Percentiles rank a stretch among this genome's conserved stretches.
phyloP scores from a whole-genome alignment of 2,329 filamentous ascomycete genomes.

The Aspergillus pseudoviridinutans region DNA sequence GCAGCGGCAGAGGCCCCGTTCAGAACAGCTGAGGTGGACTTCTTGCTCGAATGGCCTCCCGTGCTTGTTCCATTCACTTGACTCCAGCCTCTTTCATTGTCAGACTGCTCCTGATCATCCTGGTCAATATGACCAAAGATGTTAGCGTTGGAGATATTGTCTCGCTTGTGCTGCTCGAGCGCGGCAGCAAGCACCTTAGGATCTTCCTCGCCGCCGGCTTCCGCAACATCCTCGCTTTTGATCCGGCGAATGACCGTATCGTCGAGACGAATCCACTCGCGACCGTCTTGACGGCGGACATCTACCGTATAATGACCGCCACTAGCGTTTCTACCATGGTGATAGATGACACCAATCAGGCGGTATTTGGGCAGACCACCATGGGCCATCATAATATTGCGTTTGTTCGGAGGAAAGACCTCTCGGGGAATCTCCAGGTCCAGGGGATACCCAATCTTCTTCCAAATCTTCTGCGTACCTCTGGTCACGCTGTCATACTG shows the following conservation, averaged over 20 bases:
- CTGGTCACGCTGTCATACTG: slow-evolving; percentile 80
- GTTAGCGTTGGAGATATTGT: slow-evolving; percentile 55
- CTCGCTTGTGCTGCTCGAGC: slow-evolving; percentile 62
- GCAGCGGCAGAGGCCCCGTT: slow-evolving; percentile 59
- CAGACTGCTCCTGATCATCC: slow-evolving; percentile 64
- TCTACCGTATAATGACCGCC: slow-evolving; percentile 98
- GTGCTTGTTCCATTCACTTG: slow-evolving; percentile 66
- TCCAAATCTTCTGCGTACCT: slow-evolving; percentile 96
- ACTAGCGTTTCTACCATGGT: slow-evolving; percentile 94
- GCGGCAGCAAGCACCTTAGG: slow-evolving; percentile 63
- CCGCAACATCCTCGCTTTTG: slow-evolving; percentile 81
- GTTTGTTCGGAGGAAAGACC: slow-evolving; percentile 73
- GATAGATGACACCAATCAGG: slow-evolving; percentile 87
- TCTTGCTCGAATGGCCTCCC: slow-evolving; percentile 53
- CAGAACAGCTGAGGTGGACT: slow-evolving; percentile 62
- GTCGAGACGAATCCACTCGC: slow-evolving; percentile 93
- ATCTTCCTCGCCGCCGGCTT: slow-evolving; percentile 77
- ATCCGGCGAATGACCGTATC: slow-evolving; percentile 87
- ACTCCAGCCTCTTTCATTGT: slow-evolving; percentile 67
- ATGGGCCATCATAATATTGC: slow-evolving; percentile 61
- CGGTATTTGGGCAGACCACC: slow-evolving; percentile 76
- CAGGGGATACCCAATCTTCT: slow-evolving; percentile 91
- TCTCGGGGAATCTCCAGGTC: slow-evolving; percentile 92
- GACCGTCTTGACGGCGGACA: slow-evolving; percentile 86
- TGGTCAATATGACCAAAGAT: slow-evolving; percentile 66